Base-by-base conservation (phyloP, 331 rosid species). In the Arachis monticola region DNA sequence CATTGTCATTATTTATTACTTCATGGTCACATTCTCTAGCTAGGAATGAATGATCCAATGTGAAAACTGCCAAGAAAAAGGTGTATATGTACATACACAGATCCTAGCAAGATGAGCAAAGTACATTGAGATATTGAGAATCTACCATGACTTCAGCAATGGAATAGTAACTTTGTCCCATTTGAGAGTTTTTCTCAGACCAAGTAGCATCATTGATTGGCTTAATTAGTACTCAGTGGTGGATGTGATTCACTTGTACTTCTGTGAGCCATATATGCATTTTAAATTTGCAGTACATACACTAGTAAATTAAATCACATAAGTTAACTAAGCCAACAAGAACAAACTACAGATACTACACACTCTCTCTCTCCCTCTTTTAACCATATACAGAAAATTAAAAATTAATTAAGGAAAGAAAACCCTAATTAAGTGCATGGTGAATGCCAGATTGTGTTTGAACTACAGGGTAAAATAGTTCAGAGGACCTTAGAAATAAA, bases 111-210 rank as follows among this genome's bases (percentile, higher is more conserved):
- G 80, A 76, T 67, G 76, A 35, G 65, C 79, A 51, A 67, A 56
- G 77, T 76, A 80, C 80, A 64, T 68, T 73, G 80, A 80, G 83
- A 84, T 80, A 58, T 69, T 58, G 80, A 65, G 85, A 84, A 80
- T 84, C 87, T 77, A 44, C 69, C 55, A 73, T 84, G 85, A 84
- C 87, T 77, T 84, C 85, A 77, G 69, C 87, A 84, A 80, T 77
- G 77, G 64, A 83, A 80, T 83, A 72, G 80, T 72, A 60, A 30
- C 46, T 73, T 80, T 83, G 84, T 84, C 87, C 60, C 81, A 80
- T 77, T 44, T 73, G 55, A 80, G 41, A 45, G 51, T 68, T 64
- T 57, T 32, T 62, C 67, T 58, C 80, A 65, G 13, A 59, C 64
- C 79, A 72, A 17, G 7, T 38, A 68, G 46, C 35, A 7, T 55